A percentile compares a stretch with the other conserved stretches of the same genome.
phyloP scores from a whole-genome alignment of 1,139 yeast species.

The Debaryomyces singareniensis region DNA sequence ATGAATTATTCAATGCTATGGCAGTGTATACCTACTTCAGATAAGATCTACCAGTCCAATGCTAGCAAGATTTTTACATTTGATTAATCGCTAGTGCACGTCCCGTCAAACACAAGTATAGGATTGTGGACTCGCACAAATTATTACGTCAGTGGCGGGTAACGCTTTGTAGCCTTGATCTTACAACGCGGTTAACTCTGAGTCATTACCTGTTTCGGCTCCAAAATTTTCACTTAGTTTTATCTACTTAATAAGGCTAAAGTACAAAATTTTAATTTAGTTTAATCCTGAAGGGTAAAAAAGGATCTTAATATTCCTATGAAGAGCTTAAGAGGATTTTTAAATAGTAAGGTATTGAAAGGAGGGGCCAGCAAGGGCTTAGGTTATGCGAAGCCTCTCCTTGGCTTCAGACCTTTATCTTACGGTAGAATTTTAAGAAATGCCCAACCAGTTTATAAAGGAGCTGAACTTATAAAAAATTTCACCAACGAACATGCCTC shows the following conservation, averaged over 20 bases:
- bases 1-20: no score
- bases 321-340: neutral
- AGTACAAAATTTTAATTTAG: neutral
- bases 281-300: neutral
- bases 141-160: constrained; percentile 12
- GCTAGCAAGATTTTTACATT: no score
- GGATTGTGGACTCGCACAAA: no score
- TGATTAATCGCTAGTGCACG: no score
- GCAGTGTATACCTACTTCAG: no score
- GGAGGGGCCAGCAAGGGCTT: no score
- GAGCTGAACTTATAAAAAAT: constrained; percentile 33
- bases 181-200: constrained; percentile 33
- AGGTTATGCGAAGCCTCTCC: constrained; percentile 14
- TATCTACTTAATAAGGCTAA: neutral
- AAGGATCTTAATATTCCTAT: neutral
- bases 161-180: constrained; percentile 19
- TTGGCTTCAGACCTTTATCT: constrained; percentile 21
- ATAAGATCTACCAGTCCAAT: no score
- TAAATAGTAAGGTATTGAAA: neutral
- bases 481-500: constrained; percentile 27
- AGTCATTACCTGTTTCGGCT: constrained; percentile 30
- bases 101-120: no score
- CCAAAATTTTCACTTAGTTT: constrained; percentile 7
- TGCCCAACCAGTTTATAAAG: constrained; percentile 13
- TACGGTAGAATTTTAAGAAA: constrained; percentile 1